phyloP scores from a whole-genome alignment of 192 early-diverging fungal genomes.

The Coemansia sp. region DNA sequence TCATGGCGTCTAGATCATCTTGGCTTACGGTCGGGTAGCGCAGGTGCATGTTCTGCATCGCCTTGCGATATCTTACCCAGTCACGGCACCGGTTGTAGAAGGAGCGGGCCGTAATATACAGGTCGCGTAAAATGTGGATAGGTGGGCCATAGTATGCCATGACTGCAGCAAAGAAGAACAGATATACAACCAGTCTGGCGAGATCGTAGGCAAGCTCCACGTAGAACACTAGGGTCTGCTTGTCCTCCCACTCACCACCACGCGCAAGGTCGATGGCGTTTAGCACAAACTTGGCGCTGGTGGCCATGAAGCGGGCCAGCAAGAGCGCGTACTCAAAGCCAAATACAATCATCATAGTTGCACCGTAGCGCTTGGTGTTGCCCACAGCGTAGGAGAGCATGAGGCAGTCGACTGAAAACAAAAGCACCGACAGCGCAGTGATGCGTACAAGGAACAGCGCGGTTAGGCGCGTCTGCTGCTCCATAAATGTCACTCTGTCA shows the following conservation, averaged over 20 bases:
- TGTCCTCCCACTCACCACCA: slow-evolving; percentile 87
- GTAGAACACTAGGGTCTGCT: slow-evolving; percentile 90
- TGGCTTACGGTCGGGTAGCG: slow-evolving; percentile 92
- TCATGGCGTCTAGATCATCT: slow-evolving; percentile 72
- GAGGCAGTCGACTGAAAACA: slow-evolving; percentile 73
- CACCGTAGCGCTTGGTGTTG: slow-evolving; percentile 65
- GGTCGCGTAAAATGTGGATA: slow-evolving; percentile 93
- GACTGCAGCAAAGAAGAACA: slow-evolving; percentile 87
- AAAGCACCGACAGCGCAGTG: slow-evolving; percentile 43
- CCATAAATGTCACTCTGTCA: slow-evolving; percentile 87
- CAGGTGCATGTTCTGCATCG: slow-evolving; percentile 95
- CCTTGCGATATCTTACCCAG: slow-evolving; percentile 88
- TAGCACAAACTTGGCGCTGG: slow-evolving; percentile 82
- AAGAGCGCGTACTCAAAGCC: slow-evolving; percentile 97
- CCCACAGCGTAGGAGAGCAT: slow-evolving; percentile 74
- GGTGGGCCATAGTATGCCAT: slow-evolving; percentile 85
- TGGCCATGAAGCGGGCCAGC: slow-evolving; percentile 72
- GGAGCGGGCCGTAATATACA: slow-evolving; percentile 92
- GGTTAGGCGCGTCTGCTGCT: slow-evolving; percentile 44
- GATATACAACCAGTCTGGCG: slow-evolving; percentile 84
- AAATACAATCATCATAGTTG: slow-evolving; percentile 97
- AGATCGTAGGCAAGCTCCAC: slow-evolving; percentile 89
- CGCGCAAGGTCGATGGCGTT: slow-evolving; percentile 82
- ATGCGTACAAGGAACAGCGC: slow-evolving; percentile 40
- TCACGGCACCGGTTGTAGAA: slow-evolving; percentile 89